Evolutionary conservation across 345 rosid species (phyloP).

Genomic region (Eucalyptus coolabah): DNA sequence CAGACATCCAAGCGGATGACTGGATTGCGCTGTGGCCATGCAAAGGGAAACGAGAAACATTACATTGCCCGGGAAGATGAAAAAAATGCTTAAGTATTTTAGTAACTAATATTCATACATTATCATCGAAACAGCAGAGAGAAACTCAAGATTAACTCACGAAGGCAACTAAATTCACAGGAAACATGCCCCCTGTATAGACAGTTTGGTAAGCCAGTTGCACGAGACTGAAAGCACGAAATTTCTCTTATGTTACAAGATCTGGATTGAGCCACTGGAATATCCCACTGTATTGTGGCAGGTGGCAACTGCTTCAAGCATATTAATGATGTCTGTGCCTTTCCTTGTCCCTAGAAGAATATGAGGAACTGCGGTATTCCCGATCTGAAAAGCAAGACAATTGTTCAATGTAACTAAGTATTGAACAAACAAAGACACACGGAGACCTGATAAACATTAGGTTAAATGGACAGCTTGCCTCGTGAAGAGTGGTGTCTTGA

Average conservation of each 20-base stretch:
- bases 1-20: not conserved
- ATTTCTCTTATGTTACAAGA: not conserved
- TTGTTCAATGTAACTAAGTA: not conserved
- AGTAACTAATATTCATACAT: not conserved
- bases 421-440: not conserved
- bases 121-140: not conserved
- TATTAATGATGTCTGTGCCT: slow-evolving; percentile 37
- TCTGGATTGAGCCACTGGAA: not conserved
- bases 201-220: not conserved
- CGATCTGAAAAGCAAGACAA: slow-evolving; percentile 21
- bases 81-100: not conserved
- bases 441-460: not conserved
- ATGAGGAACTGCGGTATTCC: slow-evolving; percentile 38
- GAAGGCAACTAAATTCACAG: not conserved
- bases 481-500: slow-evolving; percentile 71
- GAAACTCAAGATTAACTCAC: not conserved
- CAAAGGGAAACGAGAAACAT: not conserved
- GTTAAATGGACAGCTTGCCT: slow-evolving; percentile 9
- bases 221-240: not conserved
- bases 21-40: not conserved
- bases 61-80: not conserved
- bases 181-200: not conserved
- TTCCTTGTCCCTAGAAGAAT: slow-evolving; percentile 61
- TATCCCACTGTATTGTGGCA: not conserved
- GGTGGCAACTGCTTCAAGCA: not conserved